These are phyloP conservation scores for Ampelocalamus luodianensis DNA, from an alignment of 176 grass and related monocot species.

Conservation along the genomic window DNA sequence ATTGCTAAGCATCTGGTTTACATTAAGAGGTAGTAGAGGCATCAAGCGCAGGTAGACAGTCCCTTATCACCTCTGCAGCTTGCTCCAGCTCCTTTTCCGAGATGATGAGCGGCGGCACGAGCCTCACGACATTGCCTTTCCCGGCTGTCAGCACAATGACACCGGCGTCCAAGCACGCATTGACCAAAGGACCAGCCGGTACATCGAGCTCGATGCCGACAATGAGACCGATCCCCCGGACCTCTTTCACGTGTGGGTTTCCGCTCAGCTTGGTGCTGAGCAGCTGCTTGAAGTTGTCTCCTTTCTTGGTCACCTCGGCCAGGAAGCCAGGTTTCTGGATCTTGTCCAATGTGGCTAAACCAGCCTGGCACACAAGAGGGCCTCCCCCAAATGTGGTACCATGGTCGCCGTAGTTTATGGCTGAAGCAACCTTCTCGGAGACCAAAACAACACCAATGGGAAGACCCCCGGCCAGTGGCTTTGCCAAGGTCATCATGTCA, in stretches of 20 bases:
- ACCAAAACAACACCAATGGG: slow-evolving; percentile 72
- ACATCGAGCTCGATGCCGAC: slow-evolving; percentile 79
- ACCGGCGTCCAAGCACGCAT: slow-evolving; percentile 70
- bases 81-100: slow-evolving; percentile 79
- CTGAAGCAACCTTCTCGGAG: slow-evolving; percentile 67
- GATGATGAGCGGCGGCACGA: slow-evolving; percentile 74
- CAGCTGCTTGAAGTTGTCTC: slow-evolving; percentile 72
- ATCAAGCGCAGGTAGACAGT: slow-evolving; percentile 66
- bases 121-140: slow-evolving; percentile 85
- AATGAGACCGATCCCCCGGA: slow-evolving; percentile 74
- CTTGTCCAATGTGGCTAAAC: slow-evolving; percentile 69
- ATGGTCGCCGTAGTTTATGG: slow-evolving; percentile 74
- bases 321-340: slow-evolving; percentile 71
- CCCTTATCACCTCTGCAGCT: slow-evolving; percentile 60
- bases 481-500: slow-evolving; percentile 88
- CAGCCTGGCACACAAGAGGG: slow-evolving; percentile 69
- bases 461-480: slow-evolving; percentile 75
- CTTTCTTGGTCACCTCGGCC: slow-evolving; percentile 63
- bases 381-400: slow-evolving; percentile 76
- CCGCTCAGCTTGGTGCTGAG: slow-evolving; percentile 64
- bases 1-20: background rate
- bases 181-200: slow-evolving; percentile 54
- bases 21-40: slow-evolving; percentile 20
- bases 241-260: slow-evolving; percentile 65
- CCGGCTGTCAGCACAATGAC: slow-evolving; percentile 77